phyloP scores from a whole-genome alignment of 2,329 filamentous ascomycete genomes.

The Aspergillaceae sp. region DNA sequence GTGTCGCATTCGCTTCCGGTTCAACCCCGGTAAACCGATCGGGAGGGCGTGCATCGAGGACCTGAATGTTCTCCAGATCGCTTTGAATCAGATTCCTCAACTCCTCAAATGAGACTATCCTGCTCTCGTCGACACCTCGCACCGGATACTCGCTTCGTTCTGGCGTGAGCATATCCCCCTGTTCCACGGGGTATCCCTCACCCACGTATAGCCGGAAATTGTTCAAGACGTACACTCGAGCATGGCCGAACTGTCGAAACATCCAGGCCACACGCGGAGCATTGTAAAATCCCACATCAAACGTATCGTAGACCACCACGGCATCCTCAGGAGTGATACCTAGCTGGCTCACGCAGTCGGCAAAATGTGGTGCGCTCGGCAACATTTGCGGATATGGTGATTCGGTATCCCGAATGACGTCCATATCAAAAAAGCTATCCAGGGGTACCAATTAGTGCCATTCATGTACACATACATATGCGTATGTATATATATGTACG shows the following conservation, averaged over 20 bases:
- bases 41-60: constrained; percentile 15
- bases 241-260: constrained; percentile 19
- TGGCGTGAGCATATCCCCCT: constrained; percentile 1
- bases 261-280: constrained; percentile 23
- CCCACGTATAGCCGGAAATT: constrained; percentile 19
- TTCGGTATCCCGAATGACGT: constrained; percentile 11
- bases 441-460: not conserved
- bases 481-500: not conserved
- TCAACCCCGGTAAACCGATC: constrained; percentile 13
- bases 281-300: constrained; percentile 20
- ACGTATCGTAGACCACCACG: constrained; percentile 22
- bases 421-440: constrained; percentile 24
- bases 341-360: constrained; percentile 10
- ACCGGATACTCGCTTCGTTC: constrained; percentile 2
- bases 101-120: constrained; percentile 12
- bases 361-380: constrained; percentile 15
- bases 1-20: constrained; percentile 7
- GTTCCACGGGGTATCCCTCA: constrained; percentile 10
- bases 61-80: constrained; percentile 4
- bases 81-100: constrained; percentile 2
- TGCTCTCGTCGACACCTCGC: not conserved
- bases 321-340: constrained; percentile 15
- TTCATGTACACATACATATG: not conserved
- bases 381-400: constrained; percentile 23
- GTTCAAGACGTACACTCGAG: constrained; percentile 20